Percentiles rank a stretch among this genome's conserved stretches.
Conservation (phyloP, 257 asterid species). For the Plectranthus barbatus region DNA sequence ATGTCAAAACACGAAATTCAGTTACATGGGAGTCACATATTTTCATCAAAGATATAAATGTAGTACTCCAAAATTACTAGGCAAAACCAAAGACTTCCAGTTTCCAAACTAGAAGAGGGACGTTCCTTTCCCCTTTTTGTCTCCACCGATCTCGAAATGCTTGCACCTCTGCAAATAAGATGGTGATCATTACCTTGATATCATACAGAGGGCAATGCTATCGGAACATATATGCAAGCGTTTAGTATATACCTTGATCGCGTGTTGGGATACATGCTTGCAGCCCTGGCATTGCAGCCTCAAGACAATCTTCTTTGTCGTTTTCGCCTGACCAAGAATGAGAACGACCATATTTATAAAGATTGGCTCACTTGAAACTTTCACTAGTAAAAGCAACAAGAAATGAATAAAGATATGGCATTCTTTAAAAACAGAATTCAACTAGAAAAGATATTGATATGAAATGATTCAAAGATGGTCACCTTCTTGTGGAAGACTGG, state of each 20-base stretch:
- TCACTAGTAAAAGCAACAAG: not conserved
- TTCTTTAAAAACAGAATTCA: not conserved
- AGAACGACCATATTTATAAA: not conserved
- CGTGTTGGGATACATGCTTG: conserved; percentile 37
- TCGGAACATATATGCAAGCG: not conserved
- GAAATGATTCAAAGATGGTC: not conserved
- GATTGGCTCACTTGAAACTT: not conserved
- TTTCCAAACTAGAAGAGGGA: conserved; percentile 21
- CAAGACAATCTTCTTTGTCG: conserved; percentile 39
- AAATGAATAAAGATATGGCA: not conserved
- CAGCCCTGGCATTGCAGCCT: conserved; percentile 43
- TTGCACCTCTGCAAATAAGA: conserved; percentile 34
- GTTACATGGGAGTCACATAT: conserved; percentile 1
- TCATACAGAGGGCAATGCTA: not conserved
- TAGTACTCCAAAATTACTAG: not conserved
- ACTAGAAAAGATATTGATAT: not conserved
- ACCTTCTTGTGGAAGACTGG: conserved; percentile 48
- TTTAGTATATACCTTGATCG: conserved; percentile 24
- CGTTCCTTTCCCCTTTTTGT: conserved; percentile 40
- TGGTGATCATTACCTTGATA: not conserved
- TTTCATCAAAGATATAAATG: not conserved
- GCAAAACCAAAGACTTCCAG: not conserved
- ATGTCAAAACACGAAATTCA: not conserved
- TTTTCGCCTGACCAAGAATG: conserved; percentile 25
- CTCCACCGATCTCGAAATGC: conserved; percentile 41